Evolutionary conservation across 768 basidiomycete genomes (phyloP).

Genomic region (Suillus clintonianus): DNA sequence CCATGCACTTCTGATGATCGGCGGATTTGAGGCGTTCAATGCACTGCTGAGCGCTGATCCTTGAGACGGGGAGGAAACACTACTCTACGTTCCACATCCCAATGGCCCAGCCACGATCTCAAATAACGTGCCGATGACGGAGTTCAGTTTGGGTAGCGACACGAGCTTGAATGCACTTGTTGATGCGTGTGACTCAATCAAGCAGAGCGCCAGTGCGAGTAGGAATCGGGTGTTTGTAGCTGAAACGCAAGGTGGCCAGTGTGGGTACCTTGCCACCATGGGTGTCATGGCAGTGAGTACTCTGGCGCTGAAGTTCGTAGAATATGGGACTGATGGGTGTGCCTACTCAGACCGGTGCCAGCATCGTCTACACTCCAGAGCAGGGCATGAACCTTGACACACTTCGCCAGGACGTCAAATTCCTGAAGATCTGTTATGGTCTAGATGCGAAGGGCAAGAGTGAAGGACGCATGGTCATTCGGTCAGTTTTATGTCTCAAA

Average conservation of each 20-base stretch:
- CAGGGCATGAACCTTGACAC: slow-evolving; percentile 81
- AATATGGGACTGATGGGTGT: neutral
- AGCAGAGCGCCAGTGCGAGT: slow-evolving; percentile 96
- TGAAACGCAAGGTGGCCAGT: slow-evolving; percentile 96
- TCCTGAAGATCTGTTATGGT: slow-evolving; percentile 81
- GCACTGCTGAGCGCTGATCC: slow-evolving; percentile 68
- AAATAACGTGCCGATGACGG: slow-evolving; percentile 97
- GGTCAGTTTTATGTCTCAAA: slow-evolving; percentile 47
- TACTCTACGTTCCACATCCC: slow-evolving; percentile 96
- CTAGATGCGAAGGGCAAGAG: slow-evolving; percentile 87
- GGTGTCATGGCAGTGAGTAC: slow-evolving; percentile 89
- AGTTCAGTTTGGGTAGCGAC: slow-evolving; percentile 93
- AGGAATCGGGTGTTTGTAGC: slow-evolving; percentile 96
- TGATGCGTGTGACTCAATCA: slow-evolving; percentile 97
- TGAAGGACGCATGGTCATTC: slow-evolving; percentile 92
- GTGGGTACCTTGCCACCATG: slow-evolving; percentile 93
- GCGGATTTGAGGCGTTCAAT: slow-evolving; percentile 94
- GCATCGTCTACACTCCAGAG: slow-evolving; percentile 93
- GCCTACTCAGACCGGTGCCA: slow-evolving; percentile 75
- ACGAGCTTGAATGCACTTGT: slow-evolving; percentile 98
- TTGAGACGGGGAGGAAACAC: slow-evolving; percentile 77
- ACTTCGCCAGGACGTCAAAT: slow-evolving; percentile 82
- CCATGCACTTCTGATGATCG: slow-evolving; percentile 84
- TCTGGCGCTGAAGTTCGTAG: neutral
- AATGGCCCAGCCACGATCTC: slow-evolving; percentile 95